Evolutionary conservation across 306 rosid species (phyloP).

Genomic region (Rosa persica): DNA sequence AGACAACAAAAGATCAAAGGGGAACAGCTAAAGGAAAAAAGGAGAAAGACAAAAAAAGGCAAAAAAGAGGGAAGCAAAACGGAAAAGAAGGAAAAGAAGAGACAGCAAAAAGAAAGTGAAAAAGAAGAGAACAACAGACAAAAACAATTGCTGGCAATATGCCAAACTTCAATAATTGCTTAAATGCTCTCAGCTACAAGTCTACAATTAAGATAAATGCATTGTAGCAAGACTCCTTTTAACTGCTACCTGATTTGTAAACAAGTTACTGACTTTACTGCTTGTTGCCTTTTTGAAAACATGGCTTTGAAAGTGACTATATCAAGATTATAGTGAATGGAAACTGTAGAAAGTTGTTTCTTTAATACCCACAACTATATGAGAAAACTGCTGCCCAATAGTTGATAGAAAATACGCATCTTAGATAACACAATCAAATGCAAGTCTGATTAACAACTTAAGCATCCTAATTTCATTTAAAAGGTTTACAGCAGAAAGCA

Average conservation of each 20-base stretch:
- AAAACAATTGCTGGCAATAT: no score
- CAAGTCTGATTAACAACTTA: background rate
- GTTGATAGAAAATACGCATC: background rate
- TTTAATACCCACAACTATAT: background rate
- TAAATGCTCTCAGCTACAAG: background rate
- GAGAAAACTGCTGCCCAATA: background rate
- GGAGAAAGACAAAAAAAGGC: no score
- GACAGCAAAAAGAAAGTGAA: no score
- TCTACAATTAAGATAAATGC: background rate
- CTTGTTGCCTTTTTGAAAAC: background rate
- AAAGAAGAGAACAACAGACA: no score
- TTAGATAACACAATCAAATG: background rate
- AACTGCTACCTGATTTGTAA: background rate
- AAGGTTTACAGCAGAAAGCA: no score
- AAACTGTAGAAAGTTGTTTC: background rate
- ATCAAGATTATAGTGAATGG: background rate
- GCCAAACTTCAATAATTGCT: no score
- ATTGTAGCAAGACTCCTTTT: background rate
- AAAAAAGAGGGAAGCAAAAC: no score
- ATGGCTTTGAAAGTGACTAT: background rate
- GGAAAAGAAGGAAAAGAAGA: no score
- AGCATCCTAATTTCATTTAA: background rate
- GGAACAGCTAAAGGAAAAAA: no score
- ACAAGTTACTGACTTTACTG: slow-evolving; percentile 1
- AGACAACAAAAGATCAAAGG: no score